Evolutionary conservation across 176 grass and related monocot genomes (phyloP), one percentile per base, ranked within the genome.

Genomic region (Oryza glaberrima): DNA sequence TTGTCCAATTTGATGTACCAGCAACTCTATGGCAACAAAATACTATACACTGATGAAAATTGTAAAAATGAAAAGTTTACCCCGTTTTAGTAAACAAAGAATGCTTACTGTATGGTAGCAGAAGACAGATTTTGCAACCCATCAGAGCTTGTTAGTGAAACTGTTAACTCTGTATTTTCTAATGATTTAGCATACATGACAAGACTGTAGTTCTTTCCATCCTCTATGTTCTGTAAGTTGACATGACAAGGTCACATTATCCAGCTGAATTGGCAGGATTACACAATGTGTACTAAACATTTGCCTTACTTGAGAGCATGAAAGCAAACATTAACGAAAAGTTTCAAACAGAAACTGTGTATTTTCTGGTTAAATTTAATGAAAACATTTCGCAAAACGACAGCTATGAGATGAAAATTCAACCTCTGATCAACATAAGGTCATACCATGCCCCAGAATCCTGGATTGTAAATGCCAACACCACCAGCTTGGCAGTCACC

Each of bases 381-480:
- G 78, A 19, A 48, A 66, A 23, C 28, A 16, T 43, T 43, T 22
- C 41, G 43, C 1, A 45, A 15, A 9, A 38, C 16, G 71, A 1
- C 13, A 15, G 47, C 47, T 15, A 15, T 49, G 11, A 49, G 47
- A 49, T 49, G 12, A 49, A 49, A 49, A 49, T 44, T 36, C 2
- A 34, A 81, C 44, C 64, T 81, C 17, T 35, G 13, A 30, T 48
- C 56, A 75, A 75, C 34, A 15, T 25, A 63, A 67, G 28, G 38
- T 70, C 77, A 65, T 91, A 98, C 96, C 93, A 98, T 98, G 91
- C 96, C 96, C 96, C 96, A 98, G 75, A 85, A 98, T 10, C 96
- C 96, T 17, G 93, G 96, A 71, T 98, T 98, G 73, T 95, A 98
- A 73, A 98, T 86, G 32, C 95, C 96, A 86, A 98, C 93, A 69